Evolutionary conservation across 305 asterid species (phyloP), one percentile per base, ranked within the genome.

Genomic region (Ruellia speciosa): DNA sequence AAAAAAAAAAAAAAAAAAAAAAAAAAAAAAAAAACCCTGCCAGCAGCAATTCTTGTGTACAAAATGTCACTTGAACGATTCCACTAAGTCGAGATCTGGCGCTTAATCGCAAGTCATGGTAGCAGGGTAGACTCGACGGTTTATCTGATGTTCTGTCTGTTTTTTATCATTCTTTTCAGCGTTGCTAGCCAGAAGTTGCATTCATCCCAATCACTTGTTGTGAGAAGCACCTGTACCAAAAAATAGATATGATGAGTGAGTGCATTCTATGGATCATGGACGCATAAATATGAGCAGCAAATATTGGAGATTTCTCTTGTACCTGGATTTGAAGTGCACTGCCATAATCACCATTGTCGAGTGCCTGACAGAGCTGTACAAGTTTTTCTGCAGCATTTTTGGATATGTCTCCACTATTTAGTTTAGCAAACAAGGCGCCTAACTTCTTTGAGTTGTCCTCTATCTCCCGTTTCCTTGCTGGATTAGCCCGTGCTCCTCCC

Each of bases 141-240:
- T 72, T 75, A 92, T 86, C 96, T 76, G 37, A 83, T 75, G 73
- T 75, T 84, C 81, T 88, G 96, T 70, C 96, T 81, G 37, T 87
- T 77, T 76, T 93, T 93, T 75, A 88, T 83, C 97, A 93, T 88
- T 64, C 99, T 83, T 72, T 93, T 93, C 54, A 93, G 88, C 14
- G 97, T 79, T 60, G 89, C 81, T 67, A 88, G 70, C 97, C 99
- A 93, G 79, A 86, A 82, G 83, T 83, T 83, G 81, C 99, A 93
- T 71, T 92, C 99, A 17, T 92, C 99, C 99, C 99, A 92, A 55
- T 92, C 99, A 62, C 95, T 92, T 61, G 95, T 87, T 9, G 97
- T 88, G 61, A 92, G 99, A 16, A 70, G 82, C 49, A 92, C 95
- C 99, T 92, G 64, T 33, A 54, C 47, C 60, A 56, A 56, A 60